These are phyloP conservation scores for Penicillium psychrosexuale DNA, from an alignment of 2,329 filamentous ascomycete genomes.

Conservation along the genomic window DNA sequence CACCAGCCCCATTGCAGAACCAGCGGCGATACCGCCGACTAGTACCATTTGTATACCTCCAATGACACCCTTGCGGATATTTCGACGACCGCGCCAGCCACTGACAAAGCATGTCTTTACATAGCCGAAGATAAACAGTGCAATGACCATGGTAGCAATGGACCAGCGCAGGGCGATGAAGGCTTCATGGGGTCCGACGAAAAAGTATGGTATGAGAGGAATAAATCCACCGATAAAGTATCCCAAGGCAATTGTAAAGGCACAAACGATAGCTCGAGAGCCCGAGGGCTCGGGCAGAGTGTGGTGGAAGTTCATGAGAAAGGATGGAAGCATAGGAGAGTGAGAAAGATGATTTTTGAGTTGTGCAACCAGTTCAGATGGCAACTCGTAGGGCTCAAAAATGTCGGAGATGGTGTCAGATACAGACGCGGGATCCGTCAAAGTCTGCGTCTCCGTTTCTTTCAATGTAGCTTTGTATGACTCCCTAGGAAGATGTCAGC, in stretches of 20 bases:
- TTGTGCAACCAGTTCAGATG: slow-evolving; percentile 33
- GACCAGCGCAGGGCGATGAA: slow-evolving; percentile 66
- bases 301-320: slow-evolving; percentile 45
- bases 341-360: slow-evolving; percentile 36
- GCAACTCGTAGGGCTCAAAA: slow-evolving; percentile 41
- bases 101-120: slow-evolving; percentile 46
- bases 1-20: slow-evolving; percentile 42
- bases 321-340: slow-evolving; percentile 38
- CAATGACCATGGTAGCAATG: slow-evolving; percentile 51
- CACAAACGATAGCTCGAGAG: slow-evolving; percentile 38
- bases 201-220: slow-evolving; percentile 55
- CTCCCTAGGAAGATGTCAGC: slow-evolving; percentile 25
- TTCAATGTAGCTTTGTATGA: slow-evolving; percentile 41
- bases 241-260: slow-evolving; percentile 40
- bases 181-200: slow-evolving; percentile 72
- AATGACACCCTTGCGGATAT: slow-evolving; percentile 33
- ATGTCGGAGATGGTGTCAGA: slow-evolving; percentile 36
- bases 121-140: slow-evolving; percentile 52
- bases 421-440: slow-evolving; percentile 31
- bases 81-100: slow-evolving; percentile 36
- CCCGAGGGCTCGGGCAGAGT: slow-evolving; percentile 38
- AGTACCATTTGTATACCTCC: slow-evolving; percentile 42
- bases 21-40: slow-evolving; percentile 40
- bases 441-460: slow-evolving; percentile 33
- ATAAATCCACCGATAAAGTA: slow-evolving; percentile 47